Evolutionary conservation across 192 early-diverging fungal species (phyloP).

Genomic region (Neocallimastix lanati): DNA sequence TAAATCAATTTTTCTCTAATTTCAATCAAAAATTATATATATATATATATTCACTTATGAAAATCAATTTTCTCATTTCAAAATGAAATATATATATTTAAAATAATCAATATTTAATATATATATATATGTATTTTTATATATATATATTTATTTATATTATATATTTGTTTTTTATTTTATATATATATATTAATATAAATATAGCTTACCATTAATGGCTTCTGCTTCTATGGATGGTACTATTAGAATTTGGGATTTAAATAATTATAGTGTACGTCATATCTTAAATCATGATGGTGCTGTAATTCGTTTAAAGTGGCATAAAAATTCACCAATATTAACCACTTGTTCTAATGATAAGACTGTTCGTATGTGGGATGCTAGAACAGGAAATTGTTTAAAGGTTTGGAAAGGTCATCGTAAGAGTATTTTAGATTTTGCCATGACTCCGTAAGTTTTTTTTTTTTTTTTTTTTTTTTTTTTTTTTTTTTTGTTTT

Average conservation of each 20-base stretch:
- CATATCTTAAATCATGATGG: conserved; percentile 66
- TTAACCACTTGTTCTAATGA: conserved; percentile 65
- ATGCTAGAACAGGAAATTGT: conserved; percentile 67
- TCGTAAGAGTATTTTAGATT: conserved; percentile 65
- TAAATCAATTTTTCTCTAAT: too few species aligned
- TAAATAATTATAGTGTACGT: conserved; percentile 63
- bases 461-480: background rate
- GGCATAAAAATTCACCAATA: conserved; percentile 46
- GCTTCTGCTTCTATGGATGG: conserved; percentile 79
- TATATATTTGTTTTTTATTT: background rate
- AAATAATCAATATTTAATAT: too few species aligned
- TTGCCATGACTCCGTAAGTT: conserved; percentile 42
- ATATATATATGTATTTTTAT: too few species aligned
- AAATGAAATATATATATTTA: too few species aligned
- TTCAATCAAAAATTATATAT: too few species aligned
- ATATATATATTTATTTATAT: too few species aligned
- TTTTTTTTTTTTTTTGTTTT: too few species aligned
- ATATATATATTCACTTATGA: too few species aligned
- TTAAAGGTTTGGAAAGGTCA: conserved; percentile 64
- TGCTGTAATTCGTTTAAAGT: conserved; percentile 61
- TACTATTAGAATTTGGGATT: conserved; percentile 80
- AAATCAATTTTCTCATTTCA: too few species aligned
- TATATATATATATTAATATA: background rate
- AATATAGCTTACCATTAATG: conserved; percentile 39
- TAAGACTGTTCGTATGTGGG: conserved; percentile 70